Conservation (phyloP, 2,329 filamentous ascomycete species). For the Dothidotthia symphoricarpi region DNA sequence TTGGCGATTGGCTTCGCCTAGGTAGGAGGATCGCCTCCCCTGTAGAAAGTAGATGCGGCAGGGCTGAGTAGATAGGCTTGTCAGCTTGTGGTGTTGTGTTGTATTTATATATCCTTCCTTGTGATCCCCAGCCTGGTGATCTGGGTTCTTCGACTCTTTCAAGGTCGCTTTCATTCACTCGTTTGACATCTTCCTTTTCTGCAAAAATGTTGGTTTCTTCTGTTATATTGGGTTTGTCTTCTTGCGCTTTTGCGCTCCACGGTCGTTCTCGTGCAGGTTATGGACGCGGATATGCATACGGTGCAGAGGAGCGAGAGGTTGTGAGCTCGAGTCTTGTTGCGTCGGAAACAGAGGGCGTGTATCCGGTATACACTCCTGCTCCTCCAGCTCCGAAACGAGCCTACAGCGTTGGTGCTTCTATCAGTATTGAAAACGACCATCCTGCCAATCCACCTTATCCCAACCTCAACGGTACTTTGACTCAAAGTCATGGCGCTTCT, state of each 20-base stretch:
- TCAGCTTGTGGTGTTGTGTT: background rate
- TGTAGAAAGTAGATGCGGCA: background rate
- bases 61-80: conserved; percentile 4
- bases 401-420: too few relatives aligned
- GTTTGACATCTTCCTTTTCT: conserved; percentile 1
- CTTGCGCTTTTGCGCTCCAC: conserved; percentile 17
- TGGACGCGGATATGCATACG: conserved; percentile 1
- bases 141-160: background rate
- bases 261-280: conserved; percentile 10
- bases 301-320: too few relatives aligned
- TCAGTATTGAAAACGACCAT: too few relatives aligned
- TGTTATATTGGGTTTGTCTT: conserved; percentile 9
- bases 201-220: conserved; percentile 10
- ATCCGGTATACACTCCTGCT: too few relatives aligned
- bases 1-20: too few relatives aligned
- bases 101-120: conserved; percentile 5
- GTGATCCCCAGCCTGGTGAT: background rate
- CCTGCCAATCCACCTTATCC: too few relatives aligned
- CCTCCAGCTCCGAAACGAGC: too few relatives aligned
- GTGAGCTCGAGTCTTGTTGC: too few relatives aligned
- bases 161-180: conserved; percentile 8
- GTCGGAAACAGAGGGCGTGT: too few relatives aligned
- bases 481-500: conserved; percentile 8
- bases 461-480: conserved; percentile 1
- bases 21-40: too few relatives aligned